Evolutionary conservation across 2,329 filamentous ascomycete species (phyloP).

Genomic region (Epichloe scottii): DNA sequence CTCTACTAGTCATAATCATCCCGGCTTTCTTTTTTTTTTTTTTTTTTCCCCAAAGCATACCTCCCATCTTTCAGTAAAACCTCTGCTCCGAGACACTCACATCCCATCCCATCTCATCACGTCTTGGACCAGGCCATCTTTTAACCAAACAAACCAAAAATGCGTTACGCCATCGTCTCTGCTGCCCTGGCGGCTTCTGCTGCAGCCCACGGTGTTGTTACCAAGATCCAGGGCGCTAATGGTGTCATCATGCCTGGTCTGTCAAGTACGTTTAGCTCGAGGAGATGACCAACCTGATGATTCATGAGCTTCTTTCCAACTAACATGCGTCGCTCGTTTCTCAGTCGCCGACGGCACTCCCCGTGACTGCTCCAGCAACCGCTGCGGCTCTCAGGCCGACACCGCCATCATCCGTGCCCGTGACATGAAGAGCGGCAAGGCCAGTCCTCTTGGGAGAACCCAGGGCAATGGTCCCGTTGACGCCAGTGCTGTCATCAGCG

Average conservation of each 20-base stretch:
- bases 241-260: conserved; percentile 51
- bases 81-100: too few relatives aligned
- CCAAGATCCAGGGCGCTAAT: conserved; percentile 44
- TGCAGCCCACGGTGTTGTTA: conserved; percentile 46
- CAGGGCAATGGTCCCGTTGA: conserved; percentile 46
- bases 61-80: not conserved
- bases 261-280: conserved; percentile 12
- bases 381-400: conserved; percentile 54
- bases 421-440: conserved; percentile 40
- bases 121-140: not conserved
- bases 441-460: conserved; percentile 51
- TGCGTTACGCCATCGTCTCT: conserved; percentile 18
- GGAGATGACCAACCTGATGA: not conserved
- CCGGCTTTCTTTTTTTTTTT: not conserved
- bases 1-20: not conserved
- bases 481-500: conserved; percentile 41
- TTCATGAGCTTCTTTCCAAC: not conserved
- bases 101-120: too few relatives aligned
- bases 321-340: conserved; percentile 4
- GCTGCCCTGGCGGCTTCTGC: conserved; percentile 31
- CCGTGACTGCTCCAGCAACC: conserved; percentile 49
- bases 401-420: conserved; percentile 55
- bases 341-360: conserved; percentile 53
- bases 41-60: not conserved
- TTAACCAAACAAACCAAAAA: conserved; percentile 10